These are phyloP conservation scores for Silybum marianum DNA, from an alignment of 129 eudicot genomes.

Conservation along the genomic window DNA sequence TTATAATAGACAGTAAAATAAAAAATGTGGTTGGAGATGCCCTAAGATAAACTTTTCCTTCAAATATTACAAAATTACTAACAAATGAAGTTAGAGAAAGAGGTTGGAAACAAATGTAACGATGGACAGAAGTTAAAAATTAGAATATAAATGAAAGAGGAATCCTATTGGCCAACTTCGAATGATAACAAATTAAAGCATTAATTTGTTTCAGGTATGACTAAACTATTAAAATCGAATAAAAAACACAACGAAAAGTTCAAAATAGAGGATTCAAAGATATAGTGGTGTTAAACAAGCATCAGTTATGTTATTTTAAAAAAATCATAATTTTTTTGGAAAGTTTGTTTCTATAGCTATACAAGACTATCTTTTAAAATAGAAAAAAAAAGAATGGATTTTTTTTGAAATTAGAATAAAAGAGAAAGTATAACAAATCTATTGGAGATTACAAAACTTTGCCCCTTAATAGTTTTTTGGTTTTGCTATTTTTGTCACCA, in stretches of 20 bases:
- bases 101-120: background rate
- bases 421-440: too few species aligned
- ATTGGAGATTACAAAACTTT: background rate
- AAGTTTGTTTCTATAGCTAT: too few species aligned
- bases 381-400: too few species aligned
- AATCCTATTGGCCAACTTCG: slow-evolving; percentile 24
- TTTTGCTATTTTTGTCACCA: background rate
- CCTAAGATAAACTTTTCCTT: too few species aligned
- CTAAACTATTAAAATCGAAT: background rate
- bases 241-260: background rate
- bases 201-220: background rate
- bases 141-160: slow-evolving; percentile 12
- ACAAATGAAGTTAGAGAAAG: too few species aligned
- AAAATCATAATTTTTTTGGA: too few species aligned
- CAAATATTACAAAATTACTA: too few species aligned
- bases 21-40: too few species aligned
- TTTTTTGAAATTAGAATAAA: too few species aligned
- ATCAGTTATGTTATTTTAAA: too few species aligned
- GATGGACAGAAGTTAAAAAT: slow-evolving; percentile 10
- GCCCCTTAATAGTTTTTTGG: background rate
- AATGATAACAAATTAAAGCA: slow-evolving; percentile 13
- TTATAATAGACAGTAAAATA: too few species aligned
- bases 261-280: background rate
- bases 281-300: background rate
- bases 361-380: too few species aligned